Evolutionary conservation across 345 rosid species (phyloP), one percentile per base, ranked within the genome.

Genomic region (Turritis glabra): DNA sequence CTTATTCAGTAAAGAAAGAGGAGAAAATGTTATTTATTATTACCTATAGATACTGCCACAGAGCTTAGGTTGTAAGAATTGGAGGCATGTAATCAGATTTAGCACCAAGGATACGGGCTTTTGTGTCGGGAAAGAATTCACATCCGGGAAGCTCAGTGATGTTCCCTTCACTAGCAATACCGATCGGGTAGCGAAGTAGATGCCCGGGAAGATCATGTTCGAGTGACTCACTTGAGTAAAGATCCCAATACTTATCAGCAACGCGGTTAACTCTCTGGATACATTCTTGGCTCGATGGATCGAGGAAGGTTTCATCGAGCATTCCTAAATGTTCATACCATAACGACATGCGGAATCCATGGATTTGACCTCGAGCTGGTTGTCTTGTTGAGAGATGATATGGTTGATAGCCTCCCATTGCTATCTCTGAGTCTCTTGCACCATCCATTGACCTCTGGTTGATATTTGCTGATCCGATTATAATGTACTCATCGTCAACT

Each of bases 381-480:
- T 85, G 86, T 77, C 88, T 84, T 37, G 48, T 44, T 15, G 97
- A 81, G 60, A 95, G 74, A 79, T 95, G 98, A 70, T 85, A 85
- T 57, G 99, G 98, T 58, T 95, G 99, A 83, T 83, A 95, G 12
- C 81, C 98, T 74, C 99, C 99, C 97, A 95, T 90, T 44, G 99
- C 99, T 69, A 95, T 95, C 83, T 95, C 99, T 7, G 98, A 85
- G 88, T 95, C 99, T 82, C 98, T 85, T 43, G 98, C 92, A 47
- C 99, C 99, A 46, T 95, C 99, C 99, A 95, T 92, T 27, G 99
- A 92, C 51, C 99, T 82, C 80, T 92, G 98, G 87, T 95, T 95
- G 72, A 95, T 95, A 82, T 95, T 95, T 72, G 99, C 99, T 12
- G 99, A 95, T 70, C 98, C 99, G 62, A 95, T 51, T 8, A 92